Conservation (phyloP, 2,329 filamentous ascomycete genomes). For the Lasiodiplodia hormozganensis region DNA sequence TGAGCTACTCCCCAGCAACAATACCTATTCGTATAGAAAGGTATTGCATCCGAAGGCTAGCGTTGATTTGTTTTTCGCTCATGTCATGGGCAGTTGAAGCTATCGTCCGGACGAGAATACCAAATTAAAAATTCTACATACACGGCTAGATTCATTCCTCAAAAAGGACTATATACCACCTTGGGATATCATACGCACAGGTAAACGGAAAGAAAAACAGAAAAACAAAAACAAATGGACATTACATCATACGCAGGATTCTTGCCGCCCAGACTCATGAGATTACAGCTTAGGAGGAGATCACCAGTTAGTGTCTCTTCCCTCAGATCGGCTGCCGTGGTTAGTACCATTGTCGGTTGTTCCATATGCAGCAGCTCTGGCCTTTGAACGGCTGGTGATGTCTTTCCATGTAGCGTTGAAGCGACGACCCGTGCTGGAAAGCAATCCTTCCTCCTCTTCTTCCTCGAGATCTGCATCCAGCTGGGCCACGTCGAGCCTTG, state of each 20-base stretch:
- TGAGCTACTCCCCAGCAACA: too few species aligned
- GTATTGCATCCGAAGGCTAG: too few species aligned
- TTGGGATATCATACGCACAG: conserved; percentile 19
- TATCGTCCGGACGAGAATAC: too few species aligned
- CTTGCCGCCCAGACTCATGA: neutral
- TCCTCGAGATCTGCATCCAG: conserved; percentile 89
- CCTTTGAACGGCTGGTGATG: conserved; percentile 67
- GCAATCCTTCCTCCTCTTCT: conserved; percentile 90
- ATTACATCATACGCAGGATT: conserved; percentile 2
- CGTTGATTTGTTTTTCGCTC: too few species aligned
- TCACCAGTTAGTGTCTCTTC: conserved; percentile 30
- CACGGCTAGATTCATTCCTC: neutral
- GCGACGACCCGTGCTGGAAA: conserved; percentile 81
- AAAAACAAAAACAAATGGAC: neutral
- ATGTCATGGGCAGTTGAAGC: too few species aligned
- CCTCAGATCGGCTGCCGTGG: neutral
- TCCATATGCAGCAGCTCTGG: conserved; percentile 29
- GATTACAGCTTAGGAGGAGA: neutral
- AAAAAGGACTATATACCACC: neutral
- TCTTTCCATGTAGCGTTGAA: conserved; percentile 91
- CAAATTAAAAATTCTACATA: too few species aligned
- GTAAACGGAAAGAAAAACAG: neutral
- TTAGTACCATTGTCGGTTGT: conserved; percentile 23
- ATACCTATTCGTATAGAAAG: too few species aligned
- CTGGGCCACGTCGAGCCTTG: conserved; percentile 76